Evolutionary conservation across 371 early-diverging fungal species (phyloP), one percentile per base, ranked within the genome.

Genomic region (Zychaea mexicana): DNA sequence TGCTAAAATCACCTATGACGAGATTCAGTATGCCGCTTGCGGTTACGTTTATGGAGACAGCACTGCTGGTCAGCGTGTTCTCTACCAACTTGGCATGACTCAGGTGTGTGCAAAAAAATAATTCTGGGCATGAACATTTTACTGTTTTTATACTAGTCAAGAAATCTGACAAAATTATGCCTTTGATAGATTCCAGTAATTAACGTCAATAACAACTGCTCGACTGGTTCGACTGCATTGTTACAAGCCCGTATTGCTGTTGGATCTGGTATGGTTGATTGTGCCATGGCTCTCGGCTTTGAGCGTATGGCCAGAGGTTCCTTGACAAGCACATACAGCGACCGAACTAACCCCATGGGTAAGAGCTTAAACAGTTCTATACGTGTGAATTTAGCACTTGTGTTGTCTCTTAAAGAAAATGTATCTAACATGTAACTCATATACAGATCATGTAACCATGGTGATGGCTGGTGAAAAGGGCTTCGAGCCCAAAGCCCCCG

Each of bases 181-280:
- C 36, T 36, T 36, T n/a, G n/a, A n/a, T 31, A 65, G 74, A 88
- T 89, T 57, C 85, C 80, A 15, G 70, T 77, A 24, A 73, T 73
- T 63, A 93, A 93, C 66, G 90, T 90, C 66, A 92, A 92, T 74
- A 93, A 92, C 85, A 91, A 92, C 73, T 91, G 93, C 73, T 85
- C 90, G 4, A 91, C 92, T 32, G 92, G 93, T 6, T 90, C 90
- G 3, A 85, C 92, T n/a, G 92, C 93, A 15, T 79, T 92, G 54
- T 89, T 76, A 66, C 76, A 88, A 69, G 93, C 92, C 6, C 86
- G 89, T 36, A 83, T 85, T 65, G 84, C 87, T 3, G 80, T 93
- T 61, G 89, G 85, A 38, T 76, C 79, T 19, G 93, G 93, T n/a
- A 61, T 73, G 38, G 87, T 78, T n/a, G 90, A 91, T 22, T 90